A percentile compares a stretch with the other conserved stretches of the same genome.
These are phyloP conservation scores for Polyplosphaeria fusca DNA, from an alignment of 495 filamentous ascomycete species.

Conservation along the genomic window DNA sequence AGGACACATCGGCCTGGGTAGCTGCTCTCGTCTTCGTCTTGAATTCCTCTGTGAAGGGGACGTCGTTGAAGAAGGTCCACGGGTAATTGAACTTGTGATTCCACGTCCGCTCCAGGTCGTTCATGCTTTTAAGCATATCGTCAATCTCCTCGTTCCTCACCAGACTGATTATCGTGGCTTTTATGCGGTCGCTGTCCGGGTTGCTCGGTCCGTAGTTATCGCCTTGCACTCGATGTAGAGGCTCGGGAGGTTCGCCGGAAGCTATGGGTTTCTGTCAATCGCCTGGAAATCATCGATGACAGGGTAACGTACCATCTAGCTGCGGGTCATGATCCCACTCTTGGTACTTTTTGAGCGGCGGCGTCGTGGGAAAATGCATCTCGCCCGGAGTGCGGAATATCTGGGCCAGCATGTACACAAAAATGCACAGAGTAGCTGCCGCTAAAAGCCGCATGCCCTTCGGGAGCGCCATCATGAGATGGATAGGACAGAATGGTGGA, in stretches of 20 bases:
- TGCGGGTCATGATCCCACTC: slow-evolving; percentile 65
- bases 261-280: too few species aligned
- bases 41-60: slow-evolving; percentile 87
- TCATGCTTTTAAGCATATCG: slow-evolving; percentile 81
- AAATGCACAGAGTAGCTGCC: slow-evolving; percentile 63
- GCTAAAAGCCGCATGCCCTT: slow-evolving; percentile 77
- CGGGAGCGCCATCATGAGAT: slow-evolving; percentile 66
- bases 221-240: slow-evolving; percentile 59
- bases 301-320: slow-evolving; percentile 67
- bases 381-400: slow-evolving; percentile 53
- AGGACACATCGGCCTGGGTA: slow-evolving; percentile 81
- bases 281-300: too few species aligned
- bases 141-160: slow-evolving; percentile 87
- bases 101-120: slow-evolving; percentile 89
- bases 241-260: slow-evolving; percentile 75
- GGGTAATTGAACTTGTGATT: slow-evolving; percentile 99
- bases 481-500: not conserved
- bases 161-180: slow-evolving; percentile 88
- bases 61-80: slow-evolving; percentile 99
- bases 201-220: slow-evolving; percentile 73
- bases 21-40: slow-evolving; percentile 70
- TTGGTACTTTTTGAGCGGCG: slow-evolving; percentile 44
- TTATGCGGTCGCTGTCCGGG: slow-evolving; percentile 73
- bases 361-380: slow-evolving; percentile 37
- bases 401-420: slow-evolving; percentile 71